Conservation (phyloP, 257 asterid species). For the Ilex aquifolium region DNA sequence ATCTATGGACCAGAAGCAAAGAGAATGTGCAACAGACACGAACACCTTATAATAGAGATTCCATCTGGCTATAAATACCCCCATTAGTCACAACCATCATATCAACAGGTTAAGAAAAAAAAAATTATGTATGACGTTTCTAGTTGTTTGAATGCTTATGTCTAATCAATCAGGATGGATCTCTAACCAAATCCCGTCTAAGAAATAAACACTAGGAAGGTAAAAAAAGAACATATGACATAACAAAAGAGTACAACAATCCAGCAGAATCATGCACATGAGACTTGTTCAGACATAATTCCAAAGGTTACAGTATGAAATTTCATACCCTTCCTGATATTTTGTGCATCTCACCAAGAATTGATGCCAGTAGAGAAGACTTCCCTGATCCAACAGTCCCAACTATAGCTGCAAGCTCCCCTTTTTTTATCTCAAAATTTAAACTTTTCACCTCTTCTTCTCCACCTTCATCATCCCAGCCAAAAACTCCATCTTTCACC, state of each 20-base stretch:
- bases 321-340: slow-evolving; percentile 66
- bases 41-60: too few species aligned
- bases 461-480: slow-evolving; percentile 81
- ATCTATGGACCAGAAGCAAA: too few species aligned
- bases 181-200: neutral
- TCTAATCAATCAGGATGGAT: neutral
- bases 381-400: slow-evolving; percentile 98
- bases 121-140: too few species aligned
- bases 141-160: neutral
- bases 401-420: slow-evolving; percentile 76
- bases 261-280: neutral
- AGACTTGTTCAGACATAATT: neutral
- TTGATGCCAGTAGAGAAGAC: slow-evolving; percentile 76
- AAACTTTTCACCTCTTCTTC: slow-evolving; percentile 47
- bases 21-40: too few species aligned
- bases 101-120: too few species aligned
- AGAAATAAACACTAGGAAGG: neutral
- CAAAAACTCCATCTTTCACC: slow-evolving; percentile 53
- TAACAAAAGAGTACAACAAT: too few species aligned
- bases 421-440: slow-evolving; percentile 54
- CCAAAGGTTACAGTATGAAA: neutral
- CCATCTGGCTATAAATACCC: too few species aligned
- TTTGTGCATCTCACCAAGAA: slow-evolving; percentile 94
- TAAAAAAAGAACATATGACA: neutral
- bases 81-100: too few species aligned